phyloP scores from a whole-genome alignment of 192 early-diverging fungal genomes.

The Physocladia obscura region DNA sequence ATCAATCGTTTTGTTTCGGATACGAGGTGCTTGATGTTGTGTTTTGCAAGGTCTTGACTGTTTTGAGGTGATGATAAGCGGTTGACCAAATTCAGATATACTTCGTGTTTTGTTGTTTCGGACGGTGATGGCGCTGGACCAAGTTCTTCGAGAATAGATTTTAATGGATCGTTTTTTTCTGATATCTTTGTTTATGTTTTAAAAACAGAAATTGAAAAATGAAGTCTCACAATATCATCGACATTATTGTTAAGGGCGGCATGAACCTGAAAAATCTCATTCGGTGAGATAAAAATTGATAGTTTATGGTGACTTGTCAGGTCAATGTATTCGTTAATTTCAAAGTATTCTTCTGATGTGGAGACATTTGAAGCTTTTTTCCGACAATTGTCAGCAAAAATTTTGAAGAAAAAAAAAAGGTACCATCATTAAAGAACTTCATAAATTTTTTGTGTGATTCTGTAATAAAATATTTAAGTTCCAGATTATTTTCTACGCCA shows the following conservation, averaged over 20 bases:
- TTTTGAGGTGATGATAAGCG: constrained; percentile 55
- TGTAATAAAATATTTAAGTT: constrained; percentile 79
- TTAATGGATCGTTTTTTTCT: constrained; percentile 48
- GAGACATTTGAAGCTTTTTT: constrained; percentile 75
- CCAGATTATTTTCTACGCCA: constrained; percentile 58
- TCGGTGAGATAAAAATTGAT: constrained; percentile 83
- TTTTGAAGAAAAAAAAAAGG: background rate
- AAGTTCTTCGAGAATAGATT: constrained; percentile 45
- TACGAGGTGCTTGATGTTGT: constrained; percentile 65
- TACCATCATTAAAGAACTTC: constrained; percentile 81
- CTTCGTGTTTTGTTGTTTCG: constrained; percentile 38
- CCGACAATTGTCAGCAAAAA: background rate
- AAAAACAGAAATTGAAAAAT: constrained; percentile 1
- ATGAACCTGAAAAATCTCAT: constrained; percentile 91
- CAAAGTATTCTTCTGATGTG: constrained; percentile 84
- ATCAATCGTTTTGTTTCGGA: constrained; percentile 89
- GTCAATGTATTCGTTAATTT: constrained; percentile 86
- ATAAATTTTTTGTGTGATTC: constrained; percentile 77
- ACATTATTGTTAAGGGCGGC: constrained; percentile 75
- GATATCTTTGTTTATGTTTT: background rate
- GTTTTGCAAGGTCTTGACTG: background rate
- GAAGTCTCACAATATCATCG: constrained; percentile 57
- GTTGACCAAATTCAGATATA: constrained; percentile 70
- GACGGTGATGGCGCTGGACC: constrained; percentile 39
- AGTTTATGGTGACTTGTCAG: constrained; percentile 73